Base-by-base conservation (phyloP, 306 rosid species). In the Dalbergia oliveri region DNA sequence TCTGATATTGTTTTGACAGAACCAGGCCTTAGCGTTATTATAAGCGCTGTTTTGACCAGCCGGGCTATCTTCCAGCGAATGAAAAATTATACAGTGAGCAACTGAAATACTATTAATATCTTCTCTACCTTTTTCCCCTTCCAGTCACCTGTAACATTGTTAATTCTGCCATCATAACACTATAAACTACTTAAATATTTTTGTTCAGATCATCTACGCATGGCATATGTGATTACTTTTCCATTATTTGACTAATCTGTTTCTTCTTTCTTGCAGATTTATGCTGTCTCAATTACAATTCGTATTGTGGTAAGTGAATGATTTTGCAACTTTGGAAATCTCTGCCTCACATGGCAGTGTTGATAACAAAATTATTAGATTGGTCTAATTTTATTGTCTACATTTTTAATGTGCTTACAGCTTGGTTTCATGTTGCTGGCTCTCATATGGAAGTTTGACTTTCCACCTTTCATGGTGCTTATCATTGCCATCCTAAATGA, bases 351-450 rank as follows among this genome's bases (percentile, higher is more conserved):
- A 74, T 51, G 59, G 19, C 45, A 16, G 47, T 10, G 21, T 80
- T 41, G 80, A 35, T 8, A 41, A 65, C 37, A 67, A 51, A 45
- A 80, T 58, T 51, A 63, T 35, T 8, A 19, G 65, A 76, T 44
- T 35, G 50, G 21, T 63, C 63, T 84, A 53, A 69, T 73, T 34
- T 77, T 73, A 54, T 81, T 43, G 16, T 77, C 56, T 77, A 19
- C 62, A 63, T 75, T 72, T 70, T 73, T 78, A 76, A 19, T 69
- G 60, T 82, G 83, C 74, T 81, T 85, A 81, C 97, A 95, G 99
- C 97, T 95, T 64, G 99, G 99, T 83, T 95, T 95, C 91, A 93
- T 95, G 98, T 88, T 95, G 87, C 90, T 95, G 79, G 99, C 99
- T 66, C 91, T 95, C 65, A 82, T 95, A 81, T 95, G 99, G 99